phyloP scores from a whole-genome alignment of 2,329 filamentous ascomycete species.

The Endoconidiophora laricicola region DNA sequence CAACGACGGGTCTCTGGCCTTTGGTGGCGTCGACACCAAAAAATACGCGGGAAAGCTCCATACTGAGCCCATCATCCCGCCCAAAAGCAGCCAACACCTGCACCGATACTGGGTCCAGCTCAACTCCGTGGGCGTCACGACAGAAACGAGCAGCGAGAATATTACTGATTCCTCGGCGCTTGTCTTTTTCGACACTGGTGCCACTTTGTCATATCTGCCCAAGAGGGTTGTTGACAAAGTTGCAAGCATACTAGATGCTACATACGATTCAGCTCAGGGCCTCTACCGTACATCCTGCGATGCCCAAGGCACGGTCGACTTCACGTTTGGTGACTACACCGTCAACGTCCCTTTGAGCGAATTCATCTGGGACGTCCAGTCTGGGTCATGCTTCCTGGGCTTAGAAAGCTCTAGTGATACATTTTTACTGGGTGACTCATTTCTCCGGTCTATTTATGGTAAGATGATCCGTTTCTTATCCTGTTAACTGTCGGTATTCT shows the following conservation, averaged over 20 bases:
- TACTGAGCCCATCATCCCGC: constrained; percentile 18
- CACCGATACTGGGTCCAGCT: constrained; percentile 27
- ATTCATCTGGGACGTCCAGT: constrained; percentile 26
- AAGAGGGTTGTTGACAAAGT: constrained; percentile 32
- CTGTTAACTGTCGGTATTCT: neutral
- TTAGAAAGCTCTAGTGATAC: constrained; percentile 25
- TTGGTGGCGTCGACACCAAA: constrained; percentile 30
- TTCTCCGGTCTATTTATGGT: constrained; percentile 27
- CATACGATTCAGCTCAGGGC: constrained; percentile 24
- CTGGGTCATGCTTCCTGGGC: constrained; percentile 27
- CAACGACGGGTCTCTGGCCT: constrained; percentile 21
- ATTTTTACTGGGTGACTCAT: constrained; percentile 27
- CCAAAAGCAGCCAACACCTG: constrained; percentile 17
- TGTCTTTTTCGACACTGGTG: constrained; percentile 49
- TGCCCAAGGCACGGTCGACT: constrained; percentile 27
- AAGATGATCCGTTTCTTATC: neutral
- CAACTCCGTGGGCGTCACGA: constrained; percentile 22
- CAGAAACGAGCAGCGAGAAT: constrained; percentile 15
- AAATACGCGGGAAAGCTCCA: constrained; percentile 26
- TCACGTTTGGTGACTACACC: constrained; percentile 28
- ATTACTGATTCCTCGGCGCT: constrained; percentile 22
- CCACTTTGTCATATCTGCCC: constrained; percentile 50
- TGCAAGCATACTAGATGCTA: constrained; percentile 28
- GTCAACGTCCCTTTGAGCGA: constrained; percentile 31
- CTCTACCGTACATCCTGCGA: constrained; percentile 33